A percentile compares a stretch with the other conserved stretches of the same genome.
These are phyloP conservation scores for Lupinus albus DNA, from an alignment of 306 rosid genomes.

Conservation along the genomic window DNA sequence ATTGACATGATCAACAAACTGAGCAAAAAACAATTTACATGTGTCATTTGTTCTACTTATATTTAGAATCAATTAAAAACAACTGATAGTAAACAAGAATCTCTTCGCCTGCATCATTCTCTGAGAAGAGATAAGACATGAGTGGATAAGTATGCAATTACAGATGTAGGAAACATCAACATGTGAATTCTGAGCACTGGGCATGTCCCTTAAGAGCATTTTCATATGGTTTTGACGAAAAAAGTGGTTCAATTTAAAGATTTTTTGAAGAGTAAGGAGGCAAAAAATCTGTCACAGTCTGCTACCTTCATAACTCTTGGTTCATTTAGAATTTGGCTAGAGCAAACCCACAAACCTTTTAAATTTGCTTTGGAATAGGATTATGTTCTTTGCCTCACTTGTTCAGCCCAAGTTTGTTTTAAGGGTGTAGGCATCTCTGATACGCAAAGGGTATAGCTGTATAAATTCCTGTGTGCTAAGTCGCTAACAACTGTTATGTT, in stretches of 20 bases:
- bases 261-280: background rate
- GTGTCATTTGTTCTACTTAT: background rate
- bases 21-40: background rate
- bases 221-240: background rate
- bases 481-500: background rate
- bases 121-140: background rate
- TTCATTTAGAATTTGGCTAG: background rate
- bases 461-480: background rate
- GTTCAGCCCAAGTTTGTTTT: background rate
- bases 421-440: no score
- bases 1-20: background rate
- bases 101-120: background rate
- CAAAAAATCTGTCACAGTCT: background rate
- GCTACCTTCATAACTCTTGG: background rate
- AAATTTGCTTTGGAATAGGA: background rate
- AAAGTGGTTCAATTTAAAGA: background rate
- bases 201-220: background rate
- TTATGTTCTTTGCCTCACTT: background rate
- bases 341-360: background rate
- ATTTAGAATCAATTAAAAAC: background rate
- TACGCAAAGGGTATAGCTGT: background rate
- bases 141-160: background rate
- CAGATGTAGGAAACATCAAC: slow-evolving; percentile 6
- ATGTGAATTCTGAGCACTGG: background rate
- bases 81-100: background rate